Base-by-base conservation (phyloP, 306 rosid genomes). In the Senna siamea region DNA sequence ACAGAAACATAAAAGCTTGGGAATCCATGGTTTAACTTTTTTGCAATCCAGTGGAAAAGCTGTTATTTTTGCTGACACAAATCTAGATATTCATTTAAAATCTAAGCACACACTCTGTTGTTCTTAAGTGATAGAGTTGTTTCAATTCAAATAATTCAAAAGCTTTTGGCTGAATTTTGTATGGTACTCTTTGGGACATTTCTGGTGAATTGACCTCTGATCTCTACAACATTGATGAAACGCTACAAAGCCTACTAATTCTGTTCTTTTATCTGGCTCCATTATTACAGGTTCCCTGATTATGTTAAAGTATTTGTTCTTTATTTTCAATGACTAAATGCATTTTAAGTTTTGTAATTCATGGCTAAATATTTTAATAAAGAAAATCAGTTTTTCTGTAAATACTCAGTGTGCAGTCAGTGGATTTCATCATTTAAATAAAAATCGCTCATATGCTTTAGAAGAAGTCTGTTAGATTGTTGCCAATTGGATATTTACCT, bases 11-110 rank as follows among this genome's bases (percentile, higher is more conserved):
- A 44, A 71, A 68, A 69, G 57, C 77, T 67, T 57, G 66, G 46
- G 50, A 69, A 44, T 62, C 66, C 58, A 73, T 72, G 83, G 71
- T 69, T 74, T 79, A 20, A 52, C 41, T 53, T 67, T 66, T 40
- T 70, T 73, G 62, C 72, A 51, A 51, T 73, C 35, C 35, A 80
- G 54, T 50, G 71, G 71, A 63, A 66, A 72, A 80, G 76, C 58
- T 5, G 46, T 69, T 68, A 26, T 62, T 75, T 59, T 73, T 32
- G 35, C 62, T 70, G 57, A 40, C 51, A 68, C 2, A 75, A 77
- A 18, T 22, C 72, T 76, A 53, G 76, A 74, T 58, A 69, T 44
- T 73, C 38, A 18, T 63, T 72, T 59, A 55, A 80, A 80, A 57
- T 51, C 28, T 9, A 32, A 69, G 55, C 55, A 57, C 53, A 18